These are phyloP conservation scores for Parsonsia alboflavescens DNA, from an alignment of 257 asterid species.

Conservation along the genomic window DNA sequence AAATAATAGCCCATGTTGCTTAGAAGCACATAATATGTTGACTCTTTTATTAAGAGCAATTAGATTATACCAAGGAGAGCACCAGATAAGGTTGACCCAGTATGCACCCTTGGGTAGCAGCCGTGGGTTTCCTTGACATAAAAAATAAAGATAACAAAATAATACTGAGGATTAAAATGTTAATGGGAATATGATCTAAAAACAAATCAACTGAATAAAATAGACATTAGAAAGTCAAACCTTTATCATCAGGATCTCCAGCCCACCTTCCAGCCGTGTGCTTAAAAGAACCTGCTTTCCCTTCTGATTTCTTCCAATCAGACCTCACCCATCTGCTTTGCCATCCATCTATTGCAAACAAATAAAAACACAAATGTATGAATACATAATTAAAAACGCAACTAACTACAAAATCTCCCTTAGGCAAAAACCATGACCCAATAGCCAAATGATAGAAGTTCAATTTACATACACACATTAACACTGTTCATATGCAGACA, in stretches of 20 bases:
- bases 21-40: neutral
- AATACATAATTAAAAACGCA: neutral
- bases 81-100: neutral
- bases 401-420: neutral
- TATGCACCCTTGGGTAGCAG: neutral
- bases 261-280: constrained; percentile 91
- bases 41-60: neutral
- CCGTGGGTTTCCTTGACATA: neutral
- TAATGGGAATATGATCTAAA: neutral
- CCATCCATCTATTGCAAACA: constrained; percentile 71
- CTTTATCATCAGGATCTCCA: constrained; percentile 95
- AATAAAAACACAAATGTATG: neutral
- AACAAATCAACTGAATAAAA: neutral
- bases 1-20: neutral
- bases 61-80: neutral
- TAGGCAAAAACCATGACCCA: neutral
- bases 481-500: neutral
- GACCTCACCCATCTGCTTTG: constrained; percentile 85
- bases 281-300: constrained; percentile 88
- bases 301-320: constrained; percentile 89
- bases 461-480: neutral
- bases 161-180: neutral
- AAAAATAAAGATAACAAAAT: neutral
- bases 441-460: neutral
- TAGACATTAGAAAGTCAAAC: constrained; percentile 23